phyloP scores from a whole-genome alignment of 129 eudicot species.

The Kitagawia praeruptora region DNA sequence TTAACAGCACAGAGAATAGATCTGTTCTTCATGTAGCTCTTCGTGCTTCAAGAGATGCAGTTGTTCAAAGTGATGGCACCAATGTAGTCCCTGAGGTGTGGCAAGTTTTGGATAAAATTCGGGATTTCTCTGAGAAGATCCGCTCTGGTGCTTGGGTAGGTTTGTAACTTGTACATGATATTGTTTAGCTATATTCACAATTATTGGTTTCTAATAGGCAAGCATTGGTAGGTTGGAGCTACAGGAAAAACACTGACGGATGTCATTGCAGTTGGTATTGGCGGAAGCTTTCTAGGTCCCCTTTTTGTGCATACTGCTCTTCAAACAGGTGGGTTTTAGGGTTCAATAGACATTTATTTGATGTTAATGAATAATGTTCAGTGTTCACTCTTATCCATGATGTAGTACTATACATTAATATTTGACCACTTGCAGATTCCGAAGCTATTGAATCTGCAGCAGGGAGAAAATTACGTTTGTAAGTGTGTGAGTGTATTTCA shows the following conservation, averaged over 20 bases:
- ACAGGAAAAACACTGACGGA: constrained; percentile 78
- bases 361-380: background rate
- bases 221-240: constrained; percentile 64
- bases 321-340: constrained; percentile 63
- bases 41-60: constrained; percentile 84
- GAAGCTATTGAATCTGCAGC: constrained; percentile 71
- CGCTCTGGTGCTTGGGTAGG: constrained; percentile 97
- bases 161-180: constrained; percentile 1
- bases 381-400: background rate
- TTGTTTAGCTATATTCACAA: background rate
- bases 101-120: constrained; percentile 89
- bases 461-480: constrained; percentile 96
- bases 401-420: background rate
- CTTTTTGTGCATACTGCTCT: constrained; percentile 98
- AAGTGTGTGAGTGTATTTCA: constrained; percentile 15
- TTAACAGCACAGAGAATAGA: constrained; percentile 89
- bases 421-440: constrained; percentile 47
- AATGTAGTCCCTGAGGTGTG: constrained; percentile 98
- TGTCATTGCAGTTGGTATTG: constrained; percentile 91
- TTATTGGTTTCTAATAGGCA: constrained; percentile 11
- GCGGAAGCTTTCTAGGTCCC: constrained; percentile 98
- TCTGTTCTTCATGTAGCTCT: constrained; percentile 96
- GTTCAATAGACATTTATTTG: constrained; percentile 3
- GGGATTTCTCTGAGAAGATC: constrained; percentile 78
- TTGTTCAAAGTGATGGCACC: constrained; percentile 78